phyloP scores from a whole-genome alignment of 2,329 filamentous ascomycete genomes.

The Pseudocercospora fijiensis region DNA sequence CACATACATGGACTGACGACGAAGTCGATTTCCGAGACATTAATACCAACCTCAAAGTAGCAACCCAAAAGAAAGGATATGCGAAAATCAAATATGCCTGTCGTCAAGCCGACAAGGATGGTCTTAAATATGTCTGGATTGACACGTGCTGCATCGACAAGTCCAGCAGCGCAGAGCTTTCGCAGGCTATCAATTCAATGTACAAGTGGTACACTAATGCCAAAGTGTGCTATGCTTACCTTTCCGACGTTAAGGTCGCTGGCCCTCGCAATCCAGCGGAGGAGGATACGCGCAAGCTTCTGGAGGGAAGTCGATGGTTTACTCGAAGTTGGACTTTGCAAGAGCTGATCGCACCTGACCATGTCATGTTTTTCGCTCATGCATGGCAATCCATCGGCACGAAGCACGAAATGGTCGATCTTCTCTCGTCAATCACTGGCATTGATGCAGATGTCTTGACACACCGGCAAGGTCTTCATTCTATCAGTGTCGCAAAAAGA shows the following conservation, averaged over 20 bases:
- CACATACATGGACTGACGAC: not conserved
- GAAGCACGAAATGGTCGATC: not conserved
- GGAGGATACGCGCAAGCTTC: not conserved
- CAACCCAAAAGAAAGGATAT: constrained; percentile 11
- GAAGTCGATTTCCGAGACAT: not conserved
- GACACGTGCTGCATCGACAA: constrained; percentile 28
- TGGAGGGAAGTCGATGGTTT: constrained; percentile 22
- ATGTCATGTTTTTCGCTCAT: constrained; percentile 22
- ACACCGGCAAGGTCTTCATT: not conserved
- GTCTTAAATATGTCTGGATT: constrained; percentile 21
- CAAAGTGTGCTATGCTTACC: constrained; percentile 21
- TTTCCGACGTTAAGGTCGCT: constrained; percentile 12
- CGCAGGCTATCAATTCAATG: constrained; percentile 26
- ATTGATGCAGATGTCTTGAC: constrained; percentile 9
- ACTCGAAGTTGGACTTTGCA: constrained; percentile 29
- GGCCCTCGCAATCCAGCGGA: not conserved
- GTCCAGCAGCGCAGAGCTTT: constrained; percentile 19
- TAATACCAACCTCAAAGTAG: not conserved
- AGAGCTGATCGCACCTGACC: constrained; percentile 27
- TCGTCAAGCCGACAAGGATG: constrained; percentile 11
- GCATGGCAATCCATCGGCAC: constrained; percentile 8
- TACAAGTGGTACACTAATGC: constrained; percentile 24
- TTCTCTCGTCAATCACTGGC: not conserved
- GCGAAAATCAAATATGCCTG: constrained; percentile 19
- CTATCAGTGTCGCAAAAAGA: constrained; percentile 13